Base-by-base conservation (phyloP, 2,329 filamentous ascomycete genomes). In the Rutstroemia sp. region DNA sequence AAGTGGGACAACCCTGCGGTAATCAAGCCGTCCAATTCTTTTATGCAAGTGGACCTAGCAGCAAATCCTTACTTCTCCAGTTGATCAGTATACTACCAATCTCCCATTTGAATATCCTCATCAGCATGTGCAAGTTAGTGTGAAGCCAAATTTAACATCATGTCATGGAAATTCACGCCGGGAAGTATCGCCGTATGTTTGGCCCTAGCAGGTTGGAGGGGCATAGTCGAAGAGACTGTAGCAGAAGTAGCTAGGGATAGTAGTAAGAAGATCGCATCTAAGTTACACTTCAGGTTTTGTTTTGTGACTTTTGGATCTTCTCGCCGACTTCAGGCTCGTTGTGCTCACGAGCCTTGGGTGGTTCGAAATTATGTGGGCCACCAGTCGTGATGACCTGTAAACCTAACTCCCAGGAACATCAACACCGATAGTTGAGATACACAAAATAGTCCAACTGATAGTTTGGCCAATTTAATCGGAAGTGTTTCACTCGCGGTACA, bases 231-330 rank as follows among this genome's bases (percentile, higher is more conserved):
- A 17, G 60, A 25, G 4, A 53, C 56, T 7, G 57, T 50, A 8
- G 23, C 54, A 30, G 54, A 60, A 48, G 59, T 50, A 10, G 49
- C 48, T 5, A 42, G 46, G 14, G 34, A 21, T 10, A 44, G 8
- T 2, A 25, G 50, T 10, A 38, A 17, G 12, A 68, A 64, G 53
- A 79, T 76, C 55, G 72, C 75, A 64, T 81, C 78, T 45, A 76
- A 73, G 5, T 67, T 76, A 19, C 75, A 66, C 17, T 66, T 67
- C 3, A 80, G 69, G 19, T 68, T 67, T 64, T 76, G 71, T 7
- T 72, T 66, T 5, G 76, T 77, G 44, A 70, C 67, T 37, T 70
- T 16, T 71, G 69, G 63, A 81, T 79, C 57, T 76, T 71, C 25
- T 68, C 65, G 1, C 70, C 73, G 12, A 69, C 69, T 34, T 70